Evolutionary conservation across 345 rosid species (phyloP).

Genomic region (Noccaea bulbosa): DNA sequence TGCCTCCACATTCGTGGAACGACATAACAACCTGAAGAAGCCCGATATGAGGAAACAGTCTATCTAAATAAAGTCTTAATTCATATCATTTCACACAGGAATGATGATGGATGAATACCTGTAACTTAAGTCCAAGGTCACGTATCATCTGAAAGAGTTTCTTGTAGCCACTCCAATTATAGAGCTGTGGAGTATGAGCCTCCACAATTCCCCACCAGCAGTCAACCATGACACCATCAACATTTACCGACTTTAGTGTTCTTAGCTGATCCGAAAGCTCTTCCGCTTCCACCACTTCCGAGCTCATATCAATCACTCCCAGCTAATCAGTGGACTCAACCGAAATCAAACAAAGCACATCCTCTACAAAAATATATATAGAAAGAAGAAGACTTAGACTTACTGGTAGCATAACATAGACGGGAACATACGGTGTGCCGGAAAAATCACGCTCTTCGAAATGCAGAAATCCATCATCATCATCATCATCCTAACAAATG

Average conservation of each 20-base stretch:
- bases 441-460: conserved; percentile 76
- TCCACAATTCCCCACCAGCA: conserved; percentile 99
- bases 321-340: conserved; percentile 49
- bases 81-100: not conserved
- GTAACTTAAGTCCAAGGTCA: conserved; percentile 78
- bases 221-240: conserved; percentile 89
- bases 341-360: conserved; percentile 21
- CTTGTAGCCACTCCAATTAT: conserved; percentile 87
- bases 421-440: conserved; percentile 80
- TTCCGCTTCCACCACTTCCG: conserved; percentile 73
- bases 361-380: too few species aligned
- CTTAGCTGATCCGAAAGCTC: conserved; percentile 63
- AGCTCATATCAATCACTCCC: conserved; percentile 72
- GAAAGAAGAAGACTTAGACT: conserved; percentile 35
- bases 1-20: conserved; percentile 97
- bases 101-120: too few species aligned
- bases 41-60: conserved; percentile 7
- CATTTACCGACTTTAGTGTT: conserved; percentile 69
- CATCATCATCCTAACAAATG: conserved; percentile 42
- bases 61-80: conserved; percentile 17
- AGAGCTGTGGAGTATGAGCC: conserved; percentile 68
- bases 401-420: conserved; percentile 94
- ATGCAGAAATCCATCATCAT: conserved; percentile 36
- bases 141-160: conserved; percentile 79
- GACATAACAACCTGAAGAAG: conserved; percentile 84